Evolutionary conservation across 208 protist genomes (phyloP).

Genomic region (Leishmania aethiopica): DNA sequence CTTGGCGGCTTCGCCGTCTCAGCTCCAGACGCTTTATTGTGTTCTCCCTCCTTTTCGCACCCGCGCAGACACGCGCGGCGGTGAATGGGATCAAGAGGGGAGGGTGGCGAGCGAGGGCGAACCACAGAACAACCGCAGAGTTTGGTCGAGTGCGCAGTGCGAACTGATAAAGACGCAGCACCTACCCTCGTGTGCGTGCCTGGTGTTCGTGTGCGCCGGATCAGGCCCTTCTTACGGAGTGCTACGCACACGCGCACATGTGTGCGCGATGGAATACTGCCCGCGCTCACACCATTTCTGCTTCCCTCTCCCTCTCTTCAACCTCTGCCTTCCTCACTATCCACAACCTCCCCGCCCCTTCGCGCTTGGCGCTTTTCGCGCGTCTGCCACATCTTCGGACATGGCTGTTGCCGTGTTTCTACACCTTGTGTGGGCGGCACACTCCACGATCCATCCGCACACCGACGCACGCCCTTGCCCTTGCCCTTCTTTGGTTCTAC

Average conservation of each 20-base stretch:
- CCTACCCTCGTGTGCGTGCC: too few species aligned
- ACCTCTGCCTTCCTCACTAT: background rate
- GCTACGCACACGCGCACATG: background rate
- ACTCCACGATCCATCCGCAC: background rate
- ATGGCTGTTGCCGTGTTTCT: background rate
- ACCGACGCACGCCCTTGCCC: background rate
- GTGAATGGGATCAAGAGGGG: too few species aligned
- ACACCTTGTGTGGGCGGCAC: background rate
- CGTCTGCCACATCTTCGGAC: background rate
- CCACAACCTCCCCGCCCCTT: background rate
- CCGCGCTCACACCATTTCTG: background rate
- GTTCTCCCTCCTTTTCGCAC: too few species aligned
- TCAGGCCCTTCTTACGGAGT: background rate
- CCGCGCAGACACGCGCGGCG: too few species aligned
- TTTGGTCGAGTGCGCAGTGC: too few species aligned
- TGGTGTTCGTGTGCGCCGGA: background rate
- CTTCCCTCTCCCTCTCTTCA: conserved; percentile 2
- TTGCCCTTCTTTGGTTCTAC: background rate
- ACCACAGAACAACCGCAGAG: too few species aligned
- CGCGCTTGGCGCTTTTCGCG: background rate
- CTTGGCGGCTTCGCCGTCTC: too few species aligned
- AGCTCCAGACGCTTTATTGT: too few species aligned
- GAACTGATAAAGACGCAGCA: too few species aligned
- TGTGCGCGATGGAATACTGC: background rate
- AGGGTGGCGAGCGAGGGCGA: too few species aligned